Conservation (phyloP, 345 rosid species). For the Ricinus communis region DNA sequence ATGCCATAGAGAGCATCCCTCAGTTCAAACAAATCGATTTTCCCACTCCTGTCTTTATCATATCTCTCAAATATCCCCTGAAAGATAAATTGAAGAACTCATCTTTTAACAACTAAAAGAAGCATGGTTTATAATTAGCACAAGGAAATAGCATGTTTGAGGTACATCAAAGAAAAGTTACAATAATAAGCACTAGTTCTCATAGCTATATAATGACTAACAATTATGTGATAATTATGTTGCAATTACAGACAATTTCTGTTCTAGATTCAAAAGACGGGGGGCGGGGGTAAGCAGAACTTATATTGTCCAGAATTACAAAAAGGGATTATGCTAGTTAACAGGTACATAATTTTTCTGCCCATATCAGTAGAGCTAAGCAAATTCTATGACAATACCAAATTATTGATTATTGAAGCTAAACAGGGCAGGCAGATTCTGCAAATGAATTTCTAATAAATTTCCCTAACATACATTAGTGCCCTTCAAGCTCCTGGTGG, state of each 20-base stretch:
- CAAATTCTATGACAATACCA: not conserved
- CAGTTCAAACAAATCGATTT: conserved; percentile 52
- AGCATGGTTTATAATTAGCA: not conserved
- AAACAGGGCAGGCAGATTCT: not conserved
- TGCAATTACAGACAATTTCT: no score
- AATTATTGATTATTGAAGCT: not conserved
- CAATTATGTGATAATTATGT: no score
- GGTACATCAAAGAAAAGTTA: no score
- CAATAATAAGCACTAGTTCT: no score
- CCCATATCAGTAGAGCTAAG: no score
- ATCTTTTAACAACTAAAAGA: not conserved
- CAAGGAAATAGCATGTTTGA: not conserved
- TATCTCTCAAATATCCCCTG: conserved; percentile 63
- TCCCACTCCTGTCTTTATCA: conserved; percentile 67
- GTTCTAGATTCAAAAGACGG: no score
- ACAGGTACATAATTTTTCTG: no score
- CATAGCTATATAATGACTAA: no score
- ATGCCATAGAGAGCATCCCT: conserved; percentile 62
- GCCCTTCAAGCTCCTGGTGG: not conserved
- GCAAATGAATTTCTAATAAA: not conserved
- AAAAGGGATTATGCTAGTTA: no score
- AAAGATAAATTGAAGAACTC: conserved; percentile 3
- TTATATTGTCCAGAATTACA: no score
- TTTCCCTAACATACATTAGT: not conserved
- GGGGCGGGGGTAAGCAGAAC: no score